Conservation (phyloP, 805 yeast genomes). For the Saccharomycopsis fibuligera region DNA sequence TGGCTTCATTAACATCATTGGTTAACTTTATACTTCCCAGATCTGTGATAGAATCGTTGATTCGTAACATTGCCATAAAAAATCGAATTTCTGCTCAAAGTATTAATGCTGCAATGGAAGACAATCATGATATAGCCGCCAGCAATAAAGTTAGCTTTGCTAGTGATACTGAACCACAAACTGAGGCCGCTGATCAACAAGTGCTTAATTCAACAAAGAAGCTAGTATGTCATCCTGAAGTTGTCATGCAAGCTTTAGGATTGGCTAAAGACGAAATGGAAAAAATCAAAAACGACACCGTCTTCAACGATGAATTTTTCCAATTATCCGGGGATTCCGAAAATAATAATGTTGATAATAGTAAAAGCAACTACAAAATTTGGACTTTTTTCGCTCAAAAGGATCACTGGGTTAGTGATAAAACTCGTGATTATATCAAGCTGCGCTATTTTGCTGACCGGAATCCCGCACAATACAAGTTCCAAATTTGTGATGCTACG, state of each 20-base stretch:
- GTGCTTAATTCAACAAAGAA: conserved; percentile 28
- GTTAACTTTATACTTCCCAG: conserved; percentile 6
- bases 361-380: conserved; percentile 23
- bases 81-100: not conserved
- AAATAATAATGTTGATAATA: conserved; percentile 3
- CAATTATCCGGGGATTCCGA: no score
- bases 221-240: conserved; percentile 36
- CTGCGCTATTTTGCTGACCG: conserved; percentile 4
- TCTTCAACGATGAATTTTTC: conserved; percentile 45
- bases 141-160: not conserved
- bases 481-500: conserved; percentile 11
- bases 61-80: conserved; percentile 1
- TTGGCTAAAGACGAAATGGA: conserved; percentile 58
- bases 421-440: conserved; percentile 33
- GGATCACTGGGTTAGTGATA: conserved; percentile 62
- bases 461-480: not conserved
- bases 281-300: conserved; percentile 41
- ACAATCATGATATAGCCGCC: no score
- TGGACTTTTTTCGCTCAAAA: conserved; percentile 53
- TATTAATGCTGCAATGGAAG: no score
- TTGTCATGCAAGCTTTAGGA: conserved; percentile 48
- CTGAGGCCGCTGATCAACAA: not conserved
- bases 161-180: not conserved
- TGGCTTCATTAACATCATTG: conserved; percentile 27
- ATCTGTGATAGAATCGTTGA: not conserved